A percentile compares a stretch with the other conserved stretches of the same genome.
Conservation (phyloP, 441 rosid genomes). For the Metrosideros polymorpha region DNA sequence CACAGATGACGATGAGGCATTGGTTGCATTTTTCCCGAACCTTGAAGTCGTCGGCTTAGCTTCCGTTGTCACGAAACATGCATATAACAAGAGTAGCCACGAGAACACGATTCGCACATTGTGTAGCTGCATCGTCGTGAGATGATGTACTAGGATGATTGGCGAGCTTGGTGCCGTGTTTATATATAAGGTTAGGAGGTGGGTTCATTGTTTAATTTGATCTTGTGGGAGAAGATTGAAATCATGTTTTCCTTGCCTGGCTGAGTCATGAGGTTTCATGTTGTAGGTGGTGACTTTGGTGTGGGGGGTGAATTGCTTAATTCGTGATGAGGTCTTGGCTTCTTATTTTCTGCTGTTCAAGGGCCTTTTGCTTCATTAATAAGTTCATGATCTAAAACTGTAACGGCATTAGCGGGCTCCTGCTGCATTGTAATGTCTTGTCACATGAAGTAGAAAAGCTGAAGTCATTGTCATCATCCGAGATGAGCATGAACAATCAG, state of each 20-base stretch:
- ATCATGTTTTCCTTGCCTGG: slow-evolving; percentile 27
- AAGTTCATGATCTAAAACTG: neutral
- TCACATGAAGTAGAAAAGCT: neutral
- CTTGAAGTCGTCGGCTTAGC: neutral
- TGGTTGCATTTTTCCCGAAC: slow-evolving; percentile 1
- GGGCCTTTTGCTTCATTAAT: neutral
- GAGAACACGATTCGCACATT: neutral
- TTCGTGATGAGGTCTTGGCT: slow-evolving; percentile 8
- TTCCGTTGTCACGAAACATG: neutral
- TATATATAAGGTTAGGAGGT: neutral
- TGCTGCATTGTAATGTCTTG: neutral
- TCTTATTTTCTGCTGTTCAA: neutral
- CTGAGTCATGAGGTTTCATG: slow-evolving; percentile 3
- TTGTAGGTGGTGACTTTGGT: slow-evolving; percentile 3
- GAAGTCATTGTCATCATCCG: neutral
- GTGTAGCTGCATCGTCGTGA: slow-evolving; percentile 4
- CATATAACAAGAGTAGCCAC: neutral
- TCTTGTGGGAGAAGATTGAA: neutral
- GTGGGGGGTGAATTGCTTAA: neutral
- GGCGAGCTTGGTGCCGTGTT: neutral
- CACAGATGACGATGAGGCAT: slow-evolving; percentile 10
- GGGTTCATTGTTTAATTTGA: neutral
- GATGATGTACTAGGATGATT: neutral
- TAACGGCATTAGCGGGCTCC: neutral
- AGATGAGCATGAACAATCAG: neutral